Percentiles rank a stretch among this genome's conserved stretches.
phyloP scores from a whole-genome alignment of 352 stramenopile genomes.

The Globisporangium emineosum region DNA sequence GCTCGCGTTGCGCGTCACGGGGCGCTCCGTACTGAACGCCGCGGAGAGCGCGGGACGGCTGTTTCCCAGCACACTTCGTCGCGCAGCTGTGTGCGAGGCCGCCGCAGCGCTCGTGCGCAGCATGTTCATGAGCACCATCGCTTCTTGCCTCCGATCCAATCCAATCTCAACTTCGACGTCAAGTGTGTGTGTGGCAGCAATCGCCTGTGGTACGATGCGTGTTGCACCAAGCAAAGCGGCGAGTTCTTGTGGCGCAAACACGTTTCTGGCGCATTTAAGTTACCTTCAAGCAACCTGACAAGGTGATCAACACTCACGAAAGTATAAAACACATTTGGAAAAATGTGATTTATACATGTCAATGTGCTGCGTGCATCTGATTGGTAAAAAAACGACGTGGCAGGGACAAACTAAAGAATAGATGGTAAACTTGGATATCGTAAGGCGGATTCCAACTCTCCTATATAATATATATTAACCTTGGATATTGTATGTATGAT shows the following conservation, averaged over 20 bases:
- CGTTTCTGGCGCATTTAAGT: conserved; percentile 6
- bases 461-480: not conserved
- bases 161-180: conserved; percentile 7
- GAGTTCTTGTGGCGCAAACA: conserved; percentile 19
- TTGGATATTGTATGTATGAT: not conserved
- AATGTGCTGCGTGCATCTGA: not conserved
- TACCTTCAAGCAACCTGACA: conserved; percentile 14
- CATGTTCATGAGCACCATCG: conserved; percentile 9
- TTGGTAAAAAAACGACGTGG: not conserved
- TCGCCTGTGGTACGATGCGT: not conserved
- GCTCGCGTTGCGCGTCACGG: conserved; percentile 34
- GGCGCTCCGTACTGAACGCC: conserved; percentile 21
- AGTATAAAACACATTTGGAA: not conserved
- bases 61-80: conserved; percentile 12
- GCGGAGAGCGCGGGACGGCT: not conserved
- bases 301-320: not conserved
- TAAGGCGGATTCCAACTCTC: too few relatives aligned
- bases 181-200: not conserved
- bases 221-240: conserved; percentile 13
- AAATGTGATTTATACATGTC: not conserved
- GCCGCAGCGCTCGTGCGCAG: not conserved
- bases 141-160: not conserved
- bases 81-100: conserved; percentile 13
- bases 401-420: not conserved
- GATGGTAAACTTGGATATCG: not conserved